phyloP scores from a whole-genome alignment of 2,329 filamentous ascomycete genomes.

The Cladophialophora immunda region DNA sequence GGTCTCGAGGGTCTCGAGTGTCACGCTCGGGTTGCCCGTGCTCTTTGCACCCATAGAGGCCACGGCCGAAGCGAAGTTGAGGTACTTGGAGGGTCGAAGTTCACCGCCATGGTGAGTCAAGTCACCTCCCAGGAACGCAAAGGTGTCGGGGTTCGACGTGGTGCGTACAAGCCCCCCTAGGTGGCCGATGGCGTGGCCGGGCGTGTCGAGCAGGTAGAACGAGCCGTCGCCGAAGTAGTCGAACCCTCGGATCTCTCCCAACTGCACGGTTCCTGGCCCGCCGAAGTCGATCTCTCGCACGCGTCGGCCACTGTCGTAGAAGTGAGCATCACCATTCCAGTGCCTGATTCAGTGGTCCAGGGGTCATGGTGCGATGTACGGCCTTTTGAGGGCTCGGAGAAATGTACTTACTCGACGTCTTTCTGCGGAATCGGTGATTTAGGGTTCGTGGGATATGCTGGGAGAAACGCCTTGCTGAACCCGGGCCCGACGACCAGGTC shows the following conservation, averaged over 20 bases:
- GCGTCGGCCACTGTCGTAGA: conserved; percentile 27
- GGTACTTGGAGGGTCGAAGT: conserved; percentile 44
- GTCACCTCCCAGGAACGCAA: conserved; percentile 62
- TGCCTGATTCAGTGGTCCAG: not conserved
- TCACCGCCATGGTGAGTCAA: conserved; percentile 53
- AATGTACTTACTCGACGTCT: conserved; percentile 43
- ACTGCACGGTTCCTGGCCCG: conserved; percentile 39
- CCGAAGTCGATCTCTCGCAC: conserved; percentile 33
- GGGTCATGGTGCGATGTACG: not conserved
- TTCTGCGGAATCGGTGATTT: conserved; percentile 47
- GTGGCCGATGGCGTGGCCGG: conserved; percentile 59
- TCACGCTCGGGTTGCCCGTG: not conserved
- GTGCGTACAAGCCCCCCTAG: conserved; percentile 60
- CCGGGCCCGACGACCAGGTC: conserved; percentile 63
- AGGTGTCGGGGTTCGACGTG: conserved; percentile 49
- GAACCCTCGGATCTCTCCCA: conserved; percentile 50
- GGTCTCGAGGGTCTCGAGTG: not conserved
- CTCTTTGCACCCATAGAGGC: not conserved
- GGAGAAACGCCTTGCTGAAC: conserved; percentile 56
- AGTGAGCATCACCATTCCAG: not conserved
- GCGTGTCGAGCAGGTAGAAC: conserved; percentile 49
- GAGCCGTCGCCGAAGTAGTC: conserved; percentile 51
- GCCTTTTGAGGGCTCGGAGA: not conserved
- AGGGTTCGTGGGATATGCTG: conserved; percentile 56
- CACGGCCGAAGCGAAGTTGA: conserved; percentile 5